Percentiles rank a stretch among this genome's conserved stretches.
Evolutionary conservation across 192 early-diverging fungal genomes (phyloP).

Genomic region (Phycomyces blakesleeanus): DNA sequence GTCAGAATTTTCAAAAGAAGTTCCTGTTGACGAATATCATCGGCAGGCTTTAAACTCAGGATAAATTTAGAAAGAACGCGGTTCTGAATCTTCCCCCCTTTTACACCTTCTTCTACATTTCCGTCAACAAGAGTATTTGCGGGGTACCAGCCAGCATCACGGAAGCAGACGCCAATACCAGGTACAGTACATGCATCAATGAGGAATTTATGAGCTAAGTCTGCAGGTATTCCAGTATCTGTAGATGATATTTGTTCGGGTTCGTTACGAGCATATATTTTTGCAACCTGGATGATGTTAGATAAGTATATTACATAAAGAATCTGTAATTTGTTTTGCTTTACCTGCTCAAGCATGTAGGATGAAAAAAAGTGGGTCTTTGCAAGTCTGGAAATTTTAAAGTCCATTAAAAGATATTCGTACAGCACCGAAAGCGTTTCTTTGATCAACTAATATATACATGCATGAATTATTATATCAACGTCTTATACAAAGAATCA

Average conservation of each 20-base stretch:
- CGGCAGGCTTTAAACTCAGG: constrained; percentile 53
- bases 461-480: constrained; percentile 1
- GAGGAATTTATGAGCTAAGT: constrained; percentile 67
- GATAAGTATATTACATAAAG: neutral
- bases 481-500: neutral
- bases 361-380: constrained; percentile 73
- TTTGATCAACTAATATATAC: constrained; percentile 39
- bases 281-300: constrained; percentile 40
- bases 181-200: constrained; percentile 67
- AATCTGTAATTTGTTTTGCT: neutral
- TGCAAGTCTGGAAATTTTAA: constrained; percentile 43
- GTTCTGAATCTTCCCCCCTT: constrained; percentile 49
- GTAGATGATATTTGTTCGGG: constrained; percentile 33
- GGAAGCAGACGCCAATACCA: constrained; percentile 70
- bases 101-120: constrained; percentile 12
- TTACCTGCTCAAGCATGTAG: constrained; percentile 61
- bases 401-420: constrained; percentile 64
- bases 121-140: constrained; percentile 30
- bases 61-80: constrained; percentile 54
- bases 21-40: constrained; percentile 62
- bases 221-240: constrained; percentile 41
- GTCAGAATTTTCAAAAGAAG: constrained; percentile 60
- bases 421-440: constrained; percentile 53
- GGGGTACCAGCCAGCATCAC: constrained; percentile 76
- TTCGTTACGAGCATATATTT: constrained; percentile 54